These are phyloP conservation scores for Kazachstania kunashirensis DNA, from an alignment of 805 yeast genomes.

Conservation along the genomic window DNA sequence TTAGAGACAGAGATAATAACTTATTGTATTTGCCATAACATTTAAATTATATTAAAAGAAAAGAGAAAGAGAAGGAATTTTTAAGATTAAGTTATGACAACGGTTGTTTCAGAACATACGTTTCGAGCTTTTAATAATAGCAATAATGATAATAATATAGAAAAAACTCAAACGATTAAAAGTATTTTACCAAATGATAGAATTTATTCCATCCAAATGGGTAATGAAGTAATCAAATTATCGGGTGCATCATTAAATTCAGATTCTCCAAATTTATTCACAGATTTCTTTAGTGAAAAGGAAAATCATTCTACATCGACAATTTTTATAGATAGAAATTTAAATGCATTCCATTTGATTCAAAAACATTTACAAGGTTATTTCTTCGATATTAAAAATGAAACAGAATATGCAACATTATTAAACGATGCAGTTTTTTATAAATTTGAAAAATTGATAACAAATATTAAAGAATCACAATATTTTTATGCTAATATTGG, in stretches of 20 bases:
- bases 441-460: constrained; percentile 45
- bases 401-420: constrained; percentile 49
- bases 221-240: constrained; percentile 40
- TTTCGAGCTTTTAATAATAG: no score
- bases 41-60: no score
- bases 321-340: constrained; percentile 60
- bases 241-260: constrained; percentile 77
- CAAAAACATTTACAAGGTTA: constrained; percentile 73
- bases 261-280: constrained; percentile 82
- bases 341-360: constrained; percentile 54
- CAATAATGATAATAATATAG: neutral
- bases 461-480: constrained; percentile 40
- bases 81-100: no score
- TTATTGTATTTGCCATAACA: no score
- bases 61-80: no score
- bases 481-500: constrained; percentile 49
- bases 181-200: constrained; percentile 50
- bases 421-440: constrained; percentile 64
- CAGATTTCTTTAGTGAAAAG: constrained; percentile 45
- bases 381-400: constrained; percentile 44
- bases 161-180: neutral
- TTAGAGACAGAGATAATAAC: no score
- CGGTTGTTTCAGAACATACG: no score
- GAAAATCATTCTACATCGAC: constrained; percentile 23
- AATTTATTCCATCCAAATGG: constrained; percentile 60